Evolutionary conservation across 106 monocot genomes (phyloP).

Genomic region (Dendrobium chrysotoxum): DNA sequence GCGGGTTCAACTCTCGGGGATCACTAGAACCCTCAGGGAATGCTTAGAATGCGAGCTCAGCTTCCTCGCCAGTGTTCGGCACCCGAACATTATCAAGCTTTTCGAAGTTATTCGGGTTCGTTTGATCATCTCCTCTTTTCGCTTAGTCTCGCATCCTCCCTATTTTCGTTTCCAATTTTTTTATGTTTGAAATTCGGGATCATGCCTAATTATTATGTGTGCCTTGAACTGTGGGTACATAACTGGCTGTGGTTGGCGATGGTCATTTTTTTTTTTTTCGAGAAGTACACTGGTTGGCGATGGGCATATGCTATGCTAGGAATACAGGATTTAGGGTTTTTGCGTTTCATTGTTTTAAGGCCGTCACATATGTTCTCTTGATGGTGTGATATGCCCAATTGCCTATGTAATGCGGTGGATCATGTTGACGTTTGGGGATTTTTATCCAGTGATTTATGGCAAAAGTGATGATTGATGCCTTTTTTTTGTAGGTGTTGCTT

Average conservation of each 20-base stretch:
- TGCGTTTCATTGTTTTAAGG: not conserved
- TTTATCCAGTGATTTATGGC: too few species aligned
- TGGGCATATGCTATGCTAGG: not conserved
- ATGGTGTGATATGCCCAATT: not conserved
- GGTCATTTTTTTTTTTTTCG: too few species aligned
- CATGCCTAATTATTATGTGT: not conserved
- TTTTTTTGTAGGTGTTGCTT: too few species aligned
- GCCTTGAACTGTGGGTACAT: not conserved
- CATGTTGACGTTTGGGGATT: too few species aligned
- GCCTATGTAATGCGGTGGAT: too few species aligned
- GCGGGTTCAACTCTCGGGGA: constrained; percentile 35
- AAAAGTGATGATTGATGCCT: too few species aligned
- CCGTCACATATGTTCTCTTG: not conserved
- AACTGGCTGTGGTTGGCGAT: not conserved
- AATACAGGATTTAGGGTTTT: not conserved
- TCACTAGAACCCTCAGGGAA: constrained; percentile 28
- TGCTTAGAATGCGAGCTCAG: constrained; percentile 49
- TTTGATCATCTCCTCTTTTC: not conserved
- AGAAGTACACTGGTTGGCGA: not conserved
- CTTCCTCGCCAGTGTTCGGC: constrained; percentile 43
- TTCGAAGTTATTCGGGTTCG: constrained; percentile 36
- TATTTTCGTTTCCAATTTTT: not conserved
- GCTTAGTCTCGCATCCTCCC: not conserved
- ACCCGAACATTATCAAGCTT: constrained; percentile 63
- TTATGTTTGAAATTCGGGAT: not conserved